phyloP scores from a whole-genome alignment of 176 grass and related monocot genomes.

The Echinochloa phyllopogon region DNA sequence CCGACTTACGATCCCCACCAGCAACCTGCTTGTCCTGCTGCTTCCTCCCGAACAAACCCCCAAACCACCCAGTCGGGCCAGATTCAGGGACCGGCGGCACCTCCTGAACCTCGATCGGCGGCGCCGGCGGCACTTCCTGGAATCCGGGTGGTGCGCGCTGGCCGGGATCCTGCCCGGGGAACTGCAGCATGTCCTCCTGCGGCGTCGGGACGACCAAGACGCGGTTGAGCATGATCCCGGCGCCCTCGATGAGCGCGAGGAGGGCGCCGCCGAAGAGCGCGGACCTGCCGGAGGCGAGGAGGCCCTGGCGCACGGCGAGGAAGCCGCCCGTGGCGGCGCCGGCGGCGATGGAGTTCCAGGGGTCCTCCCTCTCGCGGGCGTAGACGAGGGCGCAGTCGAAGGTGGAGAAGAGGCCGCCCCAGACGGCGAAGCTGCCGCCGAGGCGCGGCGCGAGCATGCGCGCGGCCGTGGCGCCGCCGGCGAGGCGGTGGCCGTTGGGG shows the following conservation, averaged over 20 bases:
- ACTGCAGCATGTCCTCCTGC: not conserved
- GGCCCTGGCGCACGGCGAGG: conserved; percentile 58
- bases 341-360: conserved; percentile 84
- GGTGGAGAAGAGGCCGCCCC: conserved; percentile 72
- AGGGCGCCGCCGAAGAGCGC: conserved; percentile 49
- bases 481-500: conserved; percentile 67
- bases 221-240: conserved; percentile 37
- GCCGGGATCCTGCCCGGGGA: not conserved
- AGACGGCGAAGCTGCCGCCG: conserved; percentile 70
- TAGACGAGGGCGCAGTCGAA: conserved; percentile 84
- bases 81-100: not conserved
- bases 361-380: conserved; percentile 80
- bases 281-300: conserved; percentile 18
- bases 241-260: conserved; percentile 75
- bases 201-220: fast-evolving
- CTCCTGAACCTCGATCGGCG: conserved; percentile 12
- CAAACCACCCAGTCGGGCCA: not conserved
- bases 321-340: conserved; percentile 68
- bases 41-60: conserved; percentile 26
- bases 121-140: not conserved
- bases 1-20: not conserved
- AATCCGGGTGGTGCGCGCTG: not conserved
- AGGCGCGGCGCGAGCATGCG: conserved; percentile 63
- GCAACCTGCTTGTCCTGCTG: conserved; percentile 28
- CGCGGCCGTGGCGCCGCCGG: conserved; percentile 50